Base-by-base conservation (phyloP, 306 rosid genomes). In the apple (Malus domestica) region DNA sequence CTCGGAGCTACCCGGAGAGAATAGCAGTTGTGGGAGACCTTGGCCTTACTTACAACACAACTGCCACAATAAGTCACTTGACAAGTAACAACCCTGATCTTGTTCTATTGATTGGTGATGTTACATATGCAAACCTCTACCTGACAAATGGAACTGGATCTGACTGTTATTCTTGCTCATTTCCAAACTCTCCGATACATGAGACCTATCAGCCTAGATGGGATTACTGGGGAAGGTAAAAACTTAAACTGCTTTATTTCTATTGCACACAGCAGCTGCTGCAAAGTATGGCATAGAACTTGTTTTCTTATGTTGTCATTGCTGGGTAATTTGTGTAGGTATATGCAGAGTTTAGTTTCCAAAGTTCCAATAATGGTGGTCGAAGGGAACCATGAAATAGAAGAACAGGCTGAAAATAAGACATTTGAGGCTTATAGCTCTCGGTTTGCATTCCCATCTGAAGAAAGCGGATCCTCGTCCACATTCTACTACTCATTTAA, bases 141-240 rank as follows among this genome's bases (percentile, higher is more conserved):
- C 95, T 93, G 73, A 89, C 98, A 35, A 89, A 90, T 84, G 96
- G 98, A 55, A 93, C 96, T 12, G 90, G 98, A 58, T 78, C 96
- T 22, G 87, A 87, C 79, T 90, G 98, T 82, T 90, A 93, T 85
- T 82, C 88, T 62, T 90, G 98, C 84, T 71, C 94, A 2, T 93
- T 93, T 85, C 77, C 89, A 25, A 52, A 86, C 27, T 86, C 89
- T 76, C 96, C 93, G 16, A 90, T 93, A 55, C 98, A 90, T 55
- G 96, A 93, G 87, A 85, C 94, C 58, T 93, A 87, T 85, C 98
- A 89, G 83, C 98, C 96, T 89, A 84, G 93, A 67, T 93, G 96
- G 98, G 98, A 89, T 84, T 85, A 89, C 73, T 93, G 96, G 98
- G 98, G 95, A 83, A 93, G 98, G 98, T 93, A 15, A 75, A 22